These are phyloP conservation scores for Barnettozyma sp. DNA, from an alignment of 805 yeast species.

Conservation along the genomic window DNA sequence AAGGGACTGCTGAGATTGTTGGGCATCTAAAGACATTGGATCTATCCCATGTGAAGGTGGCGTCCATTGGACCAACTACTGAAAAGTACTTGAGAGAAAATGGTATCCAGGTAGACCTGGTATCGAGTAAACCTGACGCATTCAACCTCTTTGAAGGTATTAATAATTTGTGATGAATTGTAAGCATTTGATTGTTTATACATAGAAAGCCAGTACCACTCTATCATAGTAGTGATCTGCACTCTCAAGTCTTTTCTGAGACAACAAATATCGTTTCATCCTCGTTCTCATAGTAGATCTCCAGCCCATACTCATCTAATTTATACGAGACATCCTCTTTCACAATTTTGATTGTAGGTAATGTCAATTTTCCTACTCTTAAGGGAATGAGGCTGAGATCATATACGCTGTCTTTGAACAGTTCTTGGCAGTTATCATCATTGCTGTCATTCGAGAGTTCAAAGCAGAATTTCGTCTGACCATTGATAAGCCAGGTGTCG, in stretches of 20 bases:
- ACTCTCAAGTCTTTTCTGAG: conserved; percentile 36
- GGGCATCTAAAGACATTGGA: conserved; percentile 28
- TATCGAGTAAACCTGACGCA: conserved; percentile 71
- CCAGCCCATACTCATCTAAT: conserved; percentile 37
- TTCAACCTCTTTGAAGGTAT: conserved; percentile 39
- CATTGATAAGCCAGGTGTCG: conserved; percentile 80
- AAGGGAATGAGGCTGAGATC: conserved; percentile 61
- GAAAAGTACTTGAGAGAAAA: conserved; percentile 47
- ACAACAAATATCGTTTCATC: conserved; percentile 64
- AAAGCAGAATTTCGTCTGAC: conserved; percentile 52
- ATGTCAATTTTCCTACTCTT: conserved; percentile 60
- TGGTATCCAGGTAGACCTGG: conserved; percentile 52
- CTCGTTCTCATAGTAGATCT: conserved; percentile 60
- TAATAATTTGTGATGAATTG: conserved; percentile 2
- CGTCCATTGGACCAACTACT: conserved; percentile 93
- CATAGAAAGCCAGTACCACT: too few relatives aligned
- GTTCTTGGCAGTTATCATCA: conserved; percentile 16
- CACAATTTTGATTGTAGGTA: conserved; percentile 55
- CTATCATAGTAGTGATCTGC: background rate
- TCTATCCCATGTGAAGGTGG: conserved; percentile 36
- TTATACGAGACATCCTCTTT: conserved; percentile 25
- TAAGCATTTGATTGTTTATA: too few relatives aligned
- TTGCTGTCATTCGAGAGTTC: conserved; percentile 22
- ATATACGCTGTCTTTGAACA: conserved; percentile 12
- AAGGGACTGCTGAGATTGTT: conserved; percentile 67